Evolutionary conservation across 2,329 filamentous ascomycete genomes (phyloP).

Genomic region (Zalaria sp.): DNA sequence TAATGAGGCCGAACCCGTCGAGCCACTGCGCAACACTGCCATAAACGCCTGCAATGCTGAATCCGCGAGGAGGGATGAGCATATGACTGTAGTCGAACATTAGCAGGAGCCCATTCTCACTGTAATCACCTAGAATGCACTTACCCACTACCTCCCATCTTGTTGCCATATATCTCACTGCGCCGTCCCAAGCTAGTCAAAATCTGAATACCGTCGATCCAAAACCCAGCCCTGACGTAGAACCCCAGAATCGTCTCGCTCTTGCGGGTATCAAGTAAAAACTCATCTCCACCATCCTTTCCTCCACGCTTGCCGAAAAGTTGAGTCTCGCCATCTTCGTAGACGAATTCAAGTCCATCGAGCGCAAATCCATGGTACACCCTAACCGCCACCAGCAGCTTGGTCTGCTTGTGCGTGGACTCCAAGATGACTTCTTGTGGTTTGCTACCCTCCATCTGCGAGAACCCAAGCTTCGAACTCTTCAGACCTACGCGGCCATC

Average conservation of each 20-base stretch:
- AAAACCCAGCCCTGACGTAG: slow-evolving; percentile 61
- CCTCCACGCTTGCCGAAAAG: slow-evolving; percentile 74
- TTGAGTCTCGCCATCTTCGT: slow-evolving; percentile 74
- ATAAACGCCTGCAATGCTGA: slow-evolving; percentile 74
- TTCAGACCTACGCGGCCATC: slow-evolving; percentile 62
- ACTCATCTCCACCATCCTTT: slow-evolving; percentile 54
- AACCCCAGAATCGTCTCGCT: slow-evolving; percentile 86
- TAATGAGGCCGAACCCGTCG: slow-evolving; percentile 73
- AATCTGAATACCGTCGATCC: slow-evolving; percentile 82
- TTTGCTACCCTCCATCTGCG: slow-evolving; percentile 54
- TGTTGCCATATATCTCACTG: slow-evolving; percentile 74
- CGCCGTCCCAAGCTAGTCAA: slow-evolving; percentile 78
- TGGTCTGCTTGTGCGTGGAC: slow-evolving; percentile 51
- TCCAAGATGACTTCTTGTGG: slow-evolving; percentile 62
- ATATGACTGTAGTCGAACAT: slow-evolving; percentile 50
- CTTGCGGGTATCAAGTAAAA: slow-evolving; percentile 68
- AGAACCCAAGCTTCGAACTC: slow-evolving; percentile 59
- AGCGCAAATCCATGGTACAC: slow-evolving; percentile 66
- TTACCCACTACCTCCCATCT: slow-evolving; percentile 67
- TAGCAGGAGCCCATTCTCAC: not conserved
- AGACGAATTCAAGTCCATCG: slow-evolving; percentile 83
- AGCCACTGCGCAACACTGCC: slow-evolving; percentile 72
- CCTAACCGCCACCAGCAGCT: slow-evolving; percentile 59
- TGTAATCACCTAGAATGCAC: slow-evolving; percentile 23
- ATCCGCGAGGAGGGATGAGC: slow-evolving; percentile 78